Evolutionary conservation across 225 moss, liverwort and hornwort species (phyloP), one percentile per base, ranked within the genome.

Genomic region (Ulota crispa): DNA sequence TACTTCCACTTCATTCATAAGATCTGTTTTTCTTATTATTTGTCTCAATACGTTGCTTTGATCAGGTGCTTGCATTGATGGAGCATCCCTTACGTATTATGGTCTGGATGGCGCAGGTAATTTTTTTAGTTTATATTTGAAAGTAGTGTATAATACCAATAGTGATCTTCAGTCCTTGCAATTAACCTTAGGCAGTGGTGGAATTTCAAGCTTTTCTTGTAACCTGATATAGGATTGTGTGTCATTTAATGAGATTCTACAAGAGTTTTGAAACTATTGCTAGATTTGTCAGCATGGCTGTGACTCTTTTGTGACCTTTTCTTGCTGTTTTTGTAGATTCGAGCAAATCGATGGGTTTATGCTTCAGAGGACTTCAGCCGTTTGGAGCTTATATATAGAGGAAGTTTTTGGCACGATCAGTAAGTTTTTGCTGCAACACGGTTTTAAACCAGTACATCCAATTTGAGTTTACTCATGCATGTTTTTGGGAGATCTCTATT

Each of bases 361-460:
- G 92, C 77, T 52, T 90, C 94, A 43, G 92, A 89, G 28, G 94
- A 92, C 62, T 92, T 99, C 64, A 81, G 77, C 60, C 91, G 94
- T 65, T 81, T 99, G 81, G 95, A 95, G 80, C 87, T 90, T 59
- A 93, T 99, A 23, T 99, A 99, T 76, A 92, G 94, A 6, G 93
- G 93, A 16, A 99, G 98, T 79, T 95, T 99, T 84, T 99, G 98
- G 98, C 95, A 99, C 84, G 98, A 96, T 80, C 95, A 94, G 98
- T 99, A 82, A 91, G 97, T 91, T 60, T 18, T 53, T 54, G 28
- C 39, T 56, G 42, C 45, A 82, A 74, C 30, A 24, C 26, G 11
- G 15, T 59, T 21, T 8, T 57, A 50, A 68, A 66, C 68, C 36
- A 61, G 28, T 66, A 28, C 24, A 50, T 52, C 53, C 37, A 62